Base-by-base conservation (phyloP, 1,139 yeast genomes). In the Zygosaccharomyces pseudobailii region DNA sequence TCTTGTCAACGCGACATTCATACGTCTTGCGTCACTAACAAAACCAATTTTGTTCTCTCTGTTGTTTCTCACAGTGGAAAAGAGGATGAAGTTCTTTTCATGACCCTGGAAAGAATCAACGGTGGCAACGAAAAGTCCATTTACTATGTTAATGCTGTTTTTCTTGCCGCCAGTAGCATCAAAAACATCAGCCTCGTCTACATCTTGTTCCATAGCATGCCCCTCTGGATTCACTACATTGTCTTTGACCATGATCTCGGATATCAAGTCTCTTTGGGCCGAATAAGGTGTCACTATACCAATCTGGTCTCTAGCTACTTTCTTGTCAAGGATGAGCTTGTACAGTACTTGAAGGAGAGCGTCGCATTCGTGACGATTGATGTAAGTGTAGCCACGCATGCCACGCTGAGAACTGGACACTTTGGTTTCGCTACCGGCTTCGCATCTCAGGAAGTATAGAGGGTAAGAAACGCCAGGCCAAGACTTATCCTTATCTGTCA, bases 221-320 rank as follows among this genome's bases (percentile, higher is more conserved):
- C 69, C 65, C 8, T 65, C 63, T 0, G 88, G 88, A 59, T 83
- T 83, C 43, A 83, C 71, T 9, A 81, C 58, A 6, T 69, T 69
- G 59, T 83, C 82, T 23, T 69, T 64, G 31, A 75, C 76, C 40
- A 82, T 68, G 2, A 62, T 56, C 2, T 73, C 65, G 0, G 88
- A 80, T 13, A 84, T 69, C 49, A 78, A 63, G 59, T 82, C 87
- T 57, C 89, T 71, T 61, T 84, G 89, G 0, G 87, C 87, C 46
- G 87, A 75, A 60, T 84, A 84, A 9, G 88, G 87, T 1, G 89
- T 83, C 48, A 84, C 79, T 20, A 84, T 70, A 52, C 87, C 87
- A 48, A 83, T 82, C 32, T 79, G 74, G 1, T 70, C 65, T 28
- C 74, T 71, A 2, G 68, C 55, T 21, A 83, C 73, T 6, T 74